Evolutionary conservation across 2,329 filamentous ascomycete genomes (phyloP).

Genomic region (Botrytis aclada): DNA sequence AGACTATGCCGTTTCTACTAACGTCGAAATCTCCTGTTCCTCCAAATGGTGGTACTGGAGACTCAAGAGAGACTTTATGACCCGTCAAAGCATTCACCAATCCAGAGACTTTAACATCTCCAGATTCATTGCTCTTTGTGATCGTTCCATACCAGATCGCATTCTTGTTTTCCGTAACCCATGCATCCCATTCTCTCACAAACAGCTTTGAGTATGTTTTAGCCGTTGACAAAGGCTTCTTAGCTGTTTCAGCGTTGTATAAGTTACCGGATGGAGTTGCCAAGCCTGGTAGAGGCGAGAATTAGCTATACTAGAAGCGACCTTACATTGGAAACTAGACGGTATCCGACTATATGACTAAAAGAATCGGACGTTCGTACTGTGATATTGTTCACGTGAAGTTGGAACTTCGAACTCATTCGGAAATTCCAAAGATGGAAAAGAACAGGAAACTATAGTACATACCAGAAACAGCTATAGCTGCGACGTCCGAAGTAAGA

Average conservation of each 20-base stretch:
- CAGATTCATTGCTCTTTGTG: slow-evolving; percentile 34
- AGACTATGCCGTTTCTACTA: slow-evolving; percentile 61
- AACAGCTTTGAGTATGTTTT: slow-evolving; percentile 73
- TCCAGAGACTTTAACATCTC: slow-evolving; percentile 38
- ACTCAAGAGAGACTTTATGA: slow-evolving; percentile 50
- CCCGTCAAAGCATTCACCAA: slow-evolving; percentile 61
- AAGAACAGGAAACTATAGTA: background rate
- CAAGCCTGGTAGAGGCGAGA: slow-evolving; percentile 43
- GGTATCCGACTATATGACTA: background rate
- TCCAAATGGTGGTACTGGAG: slow-evolving; percentile 74
- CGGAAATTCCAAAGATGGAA: too few relatives aligned
- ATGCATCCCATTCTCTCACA: slow-evolving; percentile 82
- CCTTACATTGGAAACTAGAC: too few relatives aligned
- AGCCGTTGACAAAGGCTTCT: slow-evolving; percentile 60
- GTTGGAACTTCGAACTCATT: background rate
- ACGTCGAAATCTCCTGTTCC: slow-evolving; percentile 79
- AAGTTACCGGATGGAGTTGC: slow-evolving; percentile 67
- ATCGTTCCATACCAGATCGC: slow-evolving; percentile 71
- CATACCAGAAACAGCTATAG: slow-evolving; percentile 50
- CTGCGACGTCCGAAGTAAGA: slow-evolving; percentile 50
- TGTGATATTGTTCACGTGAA: background rate
- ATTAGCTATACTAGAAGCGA: slow-evolving; percentile 7
- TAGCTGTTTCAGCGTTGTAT: slow-evolving; percentile 60
- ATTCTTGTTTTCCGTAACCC: slow-evolving; percentile 64
- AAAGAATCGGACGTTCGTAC: background rate